phyloP scores from a whole-genome alignment of 805 yeast species.

The Saitoella complicata region DNA sequence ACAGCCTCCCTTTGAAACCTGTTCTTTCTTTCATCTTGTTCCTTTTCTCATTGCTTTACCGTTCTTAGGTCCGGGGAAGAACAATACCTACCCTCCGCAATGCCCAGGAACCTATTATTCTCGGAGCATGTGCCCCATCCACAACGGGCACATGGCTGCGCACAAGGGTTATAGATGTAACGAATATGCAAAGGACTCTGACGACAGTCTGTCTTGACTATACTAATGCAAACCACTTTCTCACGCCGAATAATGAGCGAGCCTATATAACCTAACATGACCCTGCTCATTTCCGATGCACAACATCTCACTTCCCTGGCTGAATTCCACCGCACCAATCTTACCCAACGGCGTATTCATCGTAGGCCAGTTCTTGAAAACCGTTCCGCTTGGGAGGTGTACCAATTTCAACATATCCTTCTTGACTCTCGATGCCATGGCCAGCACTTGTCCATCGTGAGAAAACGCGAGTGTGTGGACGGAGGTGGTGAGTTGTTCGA shows the following conservation, averaged over 20 bases:
- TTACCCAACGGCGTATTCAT: slow-evolving; percentile 92
- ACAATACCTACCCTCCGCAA: too few species aligned
- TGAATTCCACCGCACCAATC: slow-evolving; percentile 65
- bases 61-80: too few species aligned
- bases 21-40: too few species aligned
- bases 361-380: slow-evolving; percentile 93
- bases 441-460: slow-evolving; percentile 76
- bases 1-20: too few species aligned
- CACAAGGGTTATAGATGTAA: too few species aligned
- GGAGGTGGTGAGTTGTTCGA: slow-evolving; percentile 70
- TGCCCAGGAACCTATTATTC: too few species aligned
- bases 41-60: too few species aligned
- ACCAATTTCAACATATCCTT: slow-evolving; percentile 75
- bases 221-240: not conserved
- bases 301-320: slow-evolving; percentile 67
- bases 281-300: slow-evolving; percentile 89
- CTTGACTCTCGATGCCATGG: slow-evolving; percentile 70
- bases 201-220: not conserved
- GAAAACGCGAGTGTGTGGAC: slow-evolving; percentile 60
- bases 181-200: too few species aligned
- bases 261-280: slow-evolving; percentile 70
- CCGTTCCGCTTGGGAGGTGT: slow-evolving; percentile 75
- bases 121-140: too few species aligned
- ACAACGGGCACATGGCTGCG: too few species aligned
- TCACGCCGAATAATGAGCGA: slow-evolving; percentile 46